Percentiles rank a stretch among this genome's conserved stretches.
Conservation (phyloP, 208 protist genomes). For the Wallacemonas sp. region DNA sequence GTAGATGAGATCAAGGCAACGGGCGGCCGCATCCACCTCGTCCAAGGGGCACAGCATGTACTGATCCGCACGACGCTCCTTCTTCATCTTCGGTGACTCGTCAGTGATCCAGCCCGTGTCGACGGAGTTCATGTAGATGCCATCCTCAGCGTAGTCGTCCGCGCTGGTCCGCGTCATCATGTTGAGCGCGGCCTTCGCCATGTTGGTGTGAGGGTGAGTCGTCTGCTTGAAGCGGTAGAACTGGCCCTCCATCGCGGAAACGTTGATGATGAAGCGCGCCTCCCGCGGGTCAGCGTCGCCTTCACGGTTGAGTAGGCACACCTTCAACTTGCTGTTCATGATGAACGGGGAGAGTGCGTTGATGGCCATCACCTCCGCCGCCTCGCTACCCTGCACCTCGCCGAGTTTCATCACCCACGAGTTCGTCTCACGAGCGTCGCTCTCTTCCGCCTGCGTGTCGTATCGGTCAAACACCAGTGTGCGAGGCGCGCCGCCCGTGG, state of each 20-base stretch:
- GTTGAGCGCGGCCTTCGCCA: conserved; percentile 98
- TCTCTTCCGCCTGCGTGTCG: conserved; percentile 86
- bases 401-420: conserved; percentile 91
- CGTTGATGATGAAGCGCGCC: conserved; percentile 96
- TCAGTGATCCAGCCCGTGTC: conserved; percentile 98
- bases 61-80: conserved; percentile 63
- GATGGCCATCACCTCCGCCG: conserved; percentile 95
- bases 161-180: conserved; percentile 97
- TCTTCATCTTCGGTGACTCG: conserved; percentile 90
- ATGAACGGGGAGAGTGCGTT: conserved; percentile 97
- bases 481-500: conserved; percentile 10
- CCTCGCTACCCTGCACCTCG: conserved; percentile 91
- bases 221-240: conserved; percentile 93
- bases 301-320: conserved; percentile 69
- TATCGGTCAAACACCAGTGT: conserved; percentile 84
- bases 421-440: conserved; percentile 86
- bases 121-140: conserved; percentile 98
- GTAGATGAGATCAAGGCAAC: conserved; percentile 95
- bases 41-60: conserved; percentile 89
- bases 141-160: conserved; percentile 82
- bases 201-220: conserved; percentile 98
- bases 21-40: conserved; percentile 95
- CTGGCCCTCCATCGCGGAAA: conserved; percentile 98
- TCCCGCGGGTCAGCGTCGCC: conserved; percentile 55
- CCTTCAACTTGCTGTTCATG: conserved; percentile 91